Conservation (phyloP, 2,329 filamentous ascomycete species). For the Torrubiella hemipterigena region DNA sequence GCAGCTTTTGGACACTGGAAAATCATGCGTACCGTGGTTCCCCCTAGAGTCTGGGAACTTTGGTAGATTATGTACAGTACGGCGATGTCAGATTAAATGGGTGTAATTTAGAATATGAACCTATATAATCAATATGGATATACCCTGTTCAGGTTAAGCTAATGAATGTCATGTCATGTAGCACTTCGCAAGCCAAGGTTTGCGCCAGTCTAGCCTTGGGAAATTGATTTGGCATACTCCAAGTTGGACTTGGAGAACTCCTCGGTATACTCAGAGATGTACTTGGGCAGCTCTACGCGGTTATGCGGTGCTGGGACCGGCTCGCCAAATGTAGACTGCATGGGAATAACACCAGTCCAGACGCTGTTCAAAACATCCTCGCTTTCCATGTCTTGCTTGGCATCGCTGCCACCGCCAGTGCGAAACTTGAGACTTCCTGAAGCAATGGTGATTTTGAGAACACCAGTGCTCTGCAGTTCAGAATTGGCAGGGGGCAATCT, state of each 20-base stretch:
- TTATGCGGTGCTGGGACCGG: constrained; percentile 52
- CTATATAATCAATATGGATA: too few relatives aligned
- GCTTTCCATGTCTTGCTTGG: constrained; percentile 34
- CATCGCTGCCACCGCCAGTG: constrained; percentile 48
- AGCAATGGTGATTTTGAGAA: constrained; percentile 56
- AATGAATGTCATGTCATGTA: too few relatives aligned
- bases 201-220: too few relatives aligned
- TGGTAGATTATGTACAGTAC: constrained; percentile 54
- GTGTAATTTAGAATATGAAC: too few relatives aligned
- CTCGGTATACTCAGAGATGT: constrained; percentile 14
- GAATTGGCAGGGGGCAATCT: constrained; percentile 58
- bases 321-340: constrained; percentile 50
- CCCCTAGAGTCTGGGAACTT: constrained; percentile 68
- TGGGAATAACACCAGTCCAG: constrained; percentile 49
- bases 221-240: constrained; percentile 12
- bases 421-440: constrained; percentile 68
- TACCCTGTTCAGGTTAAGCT: too few relatives aligned
- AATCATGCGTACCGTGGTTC: constrained; percentile 80
- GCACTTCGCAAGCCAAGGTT: too few relatives aligned
- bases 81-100: too few relatives aligned
- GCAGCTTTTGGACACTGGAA: constrained; percentile 91
- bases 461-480: constrained; percentile 64
- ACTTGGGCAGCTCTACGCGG: constrained; percentile 21
- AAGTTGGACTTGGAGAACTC: constrained; percentile 24
- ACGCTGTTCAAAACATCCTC: constrained; percentile 24